Percentiles rank a stretch among this genome's conserved stretches.
phyloP scores from a whole-genome alignment of 768 basidiomycete species.

The Mycena haematopus region DNA sequence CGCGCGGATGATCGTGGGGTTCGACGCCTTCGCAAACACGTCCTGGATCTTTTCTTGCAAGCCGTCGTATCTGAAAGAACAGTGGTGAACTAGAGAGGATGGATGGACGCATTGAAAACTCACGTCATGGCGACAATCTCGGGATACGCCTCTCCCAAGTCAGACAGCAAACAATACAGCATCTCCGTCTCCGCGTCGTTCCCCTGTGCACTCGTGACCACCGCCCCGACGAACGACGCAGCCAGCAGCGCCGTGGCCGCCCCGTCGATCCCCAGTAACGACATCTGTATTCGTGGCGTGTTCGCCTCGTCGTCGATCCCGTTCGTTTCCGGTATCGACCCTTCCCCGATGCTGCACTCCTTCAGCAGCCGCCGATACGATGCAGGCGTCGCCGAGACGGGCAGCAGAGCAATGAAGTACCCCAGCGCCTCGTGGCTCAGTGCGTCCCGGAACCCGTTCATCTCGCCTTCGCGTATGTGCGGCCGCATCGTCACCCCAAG shows the following conservation, averaged over 20 bases:
- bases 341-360: conserved; percentile 63
- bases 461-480: conserved; percentile 37
- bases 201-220: conserved; percentile 76
- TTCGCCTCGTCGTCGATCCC: conserved; percentile 48
- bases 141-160: conserved; percentile 70
- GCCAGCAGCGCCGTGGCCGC: conserved; percentile 70
- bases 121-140: conserved; percentile 78
- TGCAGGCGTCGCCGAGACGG: conserved; percentile 63
- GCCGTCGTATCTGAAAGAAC: conserved; percentile 66
- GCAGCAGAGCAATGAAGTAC: conserved; percentile 81
- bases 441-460: conserved; percentile 44
- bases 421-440: conserved; percentile 69
- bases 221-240: conserved; percentile 76
- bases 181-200: conserved; percentile 86
- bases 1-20: conserved; percentile 70
- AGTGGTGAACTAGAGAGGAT: conserved; percentile 9
- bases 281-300: conserved; percentile 60
- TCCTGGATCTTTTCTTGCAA: conserved; percentile 79
- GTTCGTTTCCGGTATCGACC: conserved; percentile 43
- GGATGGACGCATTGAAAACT: conserved; percentile 41
- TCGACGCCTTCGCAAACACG: conserved; percentile 73
- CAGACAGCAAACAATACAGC: conserved; percentile 76
- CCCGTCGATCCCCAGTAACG: conserved; percentile 69
- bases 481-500: conserved; percentile 64
- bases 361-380: conserved; percentile 66